Conservation (phyloP, 805 yeast genomes). For the Candida verbasci region DNA sequence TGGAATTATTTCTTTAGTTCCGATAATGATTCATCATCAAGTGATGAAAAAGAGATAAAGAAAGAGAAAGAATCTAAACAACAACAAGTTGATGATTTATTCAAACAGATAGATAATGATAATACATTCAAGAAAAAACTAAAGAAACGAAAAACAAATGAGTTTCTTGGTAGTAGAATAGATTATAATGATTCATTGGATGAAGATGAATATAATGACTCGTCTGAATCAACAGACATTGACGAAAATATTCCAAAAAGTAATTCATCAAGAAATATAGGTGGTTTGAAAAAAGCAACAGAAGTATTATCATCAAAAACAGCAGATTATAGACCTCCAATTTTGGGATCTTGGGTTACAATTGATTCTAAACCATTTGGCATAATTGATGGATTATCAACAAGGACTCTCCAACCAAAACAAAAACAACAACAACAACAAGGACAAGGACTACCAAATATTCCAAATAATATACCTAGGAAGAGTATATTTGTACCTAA, state of each 20-base stretch:
- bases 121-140: constrained; percentile 7
- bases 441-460: constrained; percentile 2
- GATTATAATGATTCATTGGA: not conserved
- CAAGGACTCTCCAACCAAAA: constrained; percentile 55
- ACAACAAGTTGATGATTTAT: constrained; percentile 16
- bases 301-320: constrained; percentile 87
- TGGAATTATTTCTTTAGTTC: constrained; percentile 69
- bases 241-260: constrained; percentile 79
- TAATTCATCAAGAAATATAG: constrained; percentile 25
- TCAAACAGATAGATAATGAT: constrained; percentile 21
- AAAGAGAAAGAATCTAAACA: not conserved
- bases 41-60: constrained; percentile 17
- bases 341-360: constrained; percentile 88
- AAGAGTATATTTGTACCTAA: constrained; percentile 14
- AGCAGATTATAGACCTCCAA: constrained; percentile 85
- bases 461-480: constrained; percentile 7
- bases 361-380: constrained; percentile 79
- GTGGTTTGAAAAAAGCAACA: constrained; percentile 73
- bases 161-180: not conserved
- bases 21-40: constrained; percentile 30
- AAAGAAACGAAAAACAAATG: not conserved
- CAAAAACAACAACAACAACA: constrained; percentile 1
- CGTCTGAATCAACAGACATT: constrained; percentile 93
- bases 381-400: constrained; percentile 89
- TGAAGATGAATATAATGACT: constrained; percentile 35